Conservation (phyloP, 495 filamentous ascomycete genomes). For the Trichoderma asperelloides region DNA sequence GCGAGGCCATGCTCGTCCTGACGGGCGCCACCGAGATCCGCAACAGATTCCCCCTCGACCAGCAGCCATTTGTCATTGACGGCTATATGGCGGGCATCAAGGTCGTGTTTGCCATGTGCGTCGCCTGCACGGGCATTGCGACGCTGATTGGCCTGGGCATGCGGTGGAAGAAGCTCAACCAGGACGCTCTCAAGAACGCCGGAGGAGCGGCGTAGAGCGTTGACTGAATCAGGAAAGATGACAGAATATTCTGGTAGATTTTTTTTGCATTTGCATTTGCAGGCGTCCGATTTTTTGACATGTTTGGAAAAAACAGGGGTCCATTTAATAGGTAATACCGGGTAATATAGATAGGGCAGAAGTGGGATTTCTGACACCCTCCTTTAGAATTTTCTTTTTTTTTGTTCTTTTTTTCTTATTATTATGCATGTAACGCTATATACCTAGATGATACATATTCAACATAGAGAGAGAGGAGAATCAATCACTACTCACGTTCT, state of each 20-base stretch:
- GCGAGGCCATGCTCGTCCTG: slow-evolving; percentile 30
- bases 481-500: no score
- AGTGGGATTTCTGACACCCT: no score
- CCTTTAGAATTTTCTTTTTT: no score
- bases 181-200: slow-evolving; percentile 10
- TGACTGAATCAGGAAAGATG: not conserved
- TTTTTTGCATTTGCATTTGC: not conserved
- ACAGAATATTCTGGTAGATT: not conserved
- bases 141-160: slow-evolving; percentile 11
- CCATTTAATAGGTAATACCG: not conserved
- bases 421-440: no score
- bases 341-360: not conserved
- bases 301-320: no score
- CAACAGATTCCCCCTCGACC: slow-evolving; percentile 27
- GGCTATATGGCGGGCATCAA: slow-evolving; percentile 48
- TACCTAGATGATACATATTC: no score
- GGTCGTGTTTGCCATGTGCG: slow-evolving; percentile 28
- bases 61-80: slow-evolving; percentile 34
- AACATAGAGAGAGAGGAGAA: no score
- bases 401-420: no score
- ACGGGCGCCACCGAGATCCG: slow-evolving; percentile 46
- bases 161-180: slow-evolving; percentile 13
- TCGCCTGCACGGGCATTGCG: slow-evolving; percentile 22
- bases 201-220: not conserved
- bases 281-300: not conserved